These are phyloP conservation scores for Lepidium aucheri DNA, from an alignment of 345 rosid species.

Conservation along the genomic window DNA sequence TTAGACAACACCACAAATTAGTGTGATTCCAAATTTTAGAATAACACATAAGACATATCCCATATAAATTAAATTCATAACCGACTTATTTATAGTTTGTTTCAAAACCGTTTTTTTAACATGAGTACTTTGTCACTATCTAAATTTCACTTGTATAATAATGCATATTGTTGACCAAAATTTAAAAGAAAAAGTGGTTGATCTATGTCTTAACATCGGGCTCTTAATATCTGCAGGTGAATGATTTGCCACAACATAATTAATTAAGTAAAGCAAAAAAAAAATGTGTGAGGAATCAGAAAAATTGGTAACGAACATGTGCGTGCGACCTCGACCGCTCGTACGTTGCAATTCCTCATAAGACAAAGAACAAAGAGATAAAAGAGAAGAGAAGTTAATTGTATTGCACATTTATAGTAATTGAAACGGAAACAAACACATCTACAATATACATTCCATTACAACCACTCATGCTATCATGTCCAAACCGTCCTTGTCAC, in stretches of 20 bases:
- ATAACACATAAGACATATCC: no score
- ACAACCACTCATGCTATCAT: constrained; percentile 14
- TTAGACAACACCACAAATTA: no score
- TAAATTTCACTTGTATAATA: no score
- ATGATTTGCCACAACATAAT: not conserved
- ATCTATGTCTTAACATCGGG: no score
- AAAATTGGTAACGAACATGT: constrained; percentile 21
- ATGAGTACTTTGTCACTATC: no score
- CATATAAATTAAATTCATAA: no score
- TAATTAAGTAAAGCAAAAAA: not conserved
- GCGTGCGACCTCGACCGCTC: constrained; percentile 28
- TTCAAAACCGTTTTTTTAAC: no score
- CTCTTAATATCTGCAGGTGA: not conserved
- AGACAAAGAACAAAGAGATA: constrained; percentile 20
- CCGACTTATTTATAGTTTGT: no score
- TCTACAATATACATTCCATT: constrained; percentile 2
- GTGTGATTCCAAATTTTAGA: no score
- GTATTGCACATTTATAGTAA: constrained; percentile 21
- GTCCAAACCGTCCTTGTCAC: not conserved
- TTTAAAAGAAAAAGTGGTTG: no score
- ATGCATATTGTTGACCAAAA: no score
- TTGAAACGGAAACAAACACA: constrained; percentile 19
- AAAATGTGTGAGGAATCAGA: constrained; percentile 16
- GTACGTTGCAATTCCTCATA: constrained; percentile 21
- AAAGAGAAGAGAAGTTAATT: constrained; percentile 26